phyloP scores from a whole-genome alignment of 768 basidiomycete species.

The Trametes villosa region DNA sequence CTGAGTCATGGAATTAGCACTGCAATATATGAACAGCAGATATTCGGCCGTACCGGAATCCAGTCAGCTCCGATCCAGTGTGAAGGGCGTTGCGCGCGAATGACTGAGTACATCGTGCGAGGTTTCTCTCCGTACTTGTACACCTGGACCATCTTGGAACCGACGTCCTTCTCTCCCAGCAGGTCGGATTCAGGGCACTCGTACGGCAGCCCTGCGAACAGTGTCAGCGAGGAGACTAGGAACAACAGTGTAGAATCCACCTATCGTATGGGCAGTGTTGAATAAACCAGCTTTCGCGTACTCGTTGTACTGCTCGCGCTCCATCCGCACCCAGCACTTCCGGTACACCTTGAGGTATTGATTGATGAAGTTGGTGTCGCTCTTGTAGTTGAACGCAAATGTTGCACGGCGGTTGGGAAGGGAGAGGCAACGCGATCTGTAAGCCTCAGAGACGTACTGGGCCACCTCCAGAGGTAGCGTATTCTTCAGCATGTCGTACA shows the following conservation, averaged over 20 bases:
- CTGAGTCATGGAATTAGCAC: neutral
- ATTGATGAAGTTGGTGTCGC: neutral
- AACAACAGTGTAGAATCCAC: neutral
- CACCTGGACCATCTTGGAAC: neutral
- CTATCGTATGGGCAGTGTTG: neutral
- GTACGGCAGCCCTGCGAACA: no score
- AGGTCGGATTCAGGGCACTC: no score
- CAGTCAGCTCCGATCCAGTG: no score
- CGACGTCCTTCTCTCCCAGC: neutral
- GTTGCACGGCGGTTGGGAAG: neutral
- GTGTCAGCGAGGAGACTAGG: no score
- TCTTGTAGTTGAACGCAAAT: neutral
- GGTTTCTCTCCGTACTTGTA: neutral
- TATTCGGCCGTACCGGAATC: no score
- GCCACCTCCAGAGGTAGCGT: neutral
- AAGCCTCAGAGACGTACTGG: neutral
- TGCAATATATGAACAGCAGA: no score
- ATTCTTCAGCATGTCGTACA: neutral
- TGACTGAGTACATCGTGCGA: no score
- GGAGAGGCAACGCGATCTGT: neutral
- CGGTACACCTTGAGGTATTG: neutral
- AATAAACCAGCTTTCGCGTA: neutral
- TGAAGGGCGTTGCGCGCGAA: no score
- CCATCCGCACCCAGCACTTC: neutral
- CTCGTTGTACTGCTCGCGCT: neutral